Percentiles rank a stretch among this genome's conserved stretches.
phyloP scores from a whole-genome alignment of 108 stramenopile species.

The Cyclotella atomus region DNA sequence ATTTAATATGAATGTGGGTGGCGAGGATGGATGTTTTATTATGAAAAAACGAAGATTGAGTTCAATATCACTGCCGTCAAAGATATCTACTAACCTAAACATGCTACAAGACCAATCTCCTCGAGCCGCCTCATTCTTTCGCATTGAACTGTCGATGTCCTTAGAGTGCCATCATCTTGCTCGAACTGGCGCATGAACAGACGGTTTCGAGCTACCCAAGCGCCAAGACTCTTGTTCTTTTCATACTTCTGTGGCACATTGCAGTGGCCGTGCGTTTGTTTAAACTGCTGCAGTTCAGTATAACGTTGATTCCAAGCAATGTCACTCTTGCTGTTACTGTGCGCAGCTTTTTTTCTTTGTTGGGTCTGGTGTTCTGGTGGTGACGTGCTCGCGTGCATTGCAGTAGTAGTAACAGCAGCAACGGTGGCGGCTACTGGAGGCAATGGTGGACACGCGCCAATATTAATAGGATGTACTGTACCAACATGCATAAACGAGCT shows the following conservation, averaged over 20 bases:
- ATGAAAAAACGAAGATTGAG: too few relatives aligned
- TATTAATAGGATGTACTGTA: background rate
- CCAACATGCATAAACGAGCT: background rate
- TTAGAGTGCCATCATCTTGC: background rate
- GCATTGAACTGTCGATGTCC: background rate
- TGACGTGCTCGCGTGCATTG: background rate
- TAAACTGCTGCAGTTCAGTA: slow-evolving; percentile 24
- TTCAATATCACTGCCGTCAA: too few relatives aligned
- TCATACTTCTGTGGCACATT: slow-evolving; percentile 50
- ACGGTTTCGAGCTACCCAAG: slow-evolving; percentile 45
- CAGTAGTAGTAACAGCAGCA: background rate
- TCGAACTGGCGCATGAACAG: slow-evolving; percentile 26
- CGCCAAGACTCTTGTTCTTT: slow-evolving; percentile 39
- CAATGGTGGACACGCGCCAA: background rate
- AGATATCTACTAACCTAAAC: background rate
- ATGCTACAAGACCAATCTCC: slow-evolving; percentile 9
- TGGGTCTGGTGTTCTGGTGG: background rate
- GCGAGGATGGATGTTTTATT: too few relatives aligned
- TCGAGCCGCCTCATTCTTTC: slow-evolving; percentile 5
- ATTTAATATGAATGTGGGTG: background rate
- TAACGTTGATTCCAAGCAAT: slow-evolving; percentile 32
- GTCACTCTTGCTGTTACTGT: background rate
- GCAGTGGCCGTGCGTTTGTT: slow-evolving; percentile 40
- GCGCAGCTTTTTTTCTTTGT: background rate
- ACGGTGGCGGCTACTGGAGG: background rate